Conservation (phyloP, 2,329 filamentous ascomycete species). For the Fusarium nanum region DNA sequence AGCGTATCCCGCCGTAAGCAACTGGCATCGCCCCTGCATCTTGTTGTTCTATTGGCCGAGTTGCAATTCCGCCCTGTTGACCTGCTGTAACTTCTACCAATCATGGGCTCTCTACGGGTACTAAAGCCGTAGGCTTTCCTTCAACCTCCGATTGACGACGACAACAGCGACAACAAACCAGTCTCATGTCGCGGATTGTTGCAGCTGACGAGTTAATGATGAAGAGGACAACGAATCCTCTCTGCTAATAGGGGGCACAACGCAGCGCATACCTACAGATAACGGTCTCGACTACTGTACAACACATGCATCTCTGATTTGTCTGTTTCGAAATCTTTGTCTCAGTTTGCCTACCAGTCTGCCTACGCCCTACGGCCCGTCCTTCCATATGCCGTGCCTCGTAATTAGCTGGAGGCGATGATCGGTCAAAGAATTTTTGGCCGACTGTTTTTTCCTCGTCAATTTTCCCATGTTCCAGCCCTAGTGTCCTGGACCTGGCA, state of each 20-base stretch:
- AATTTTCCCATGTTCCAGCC: conserved; percentile 25
- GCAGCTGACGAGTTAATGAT: conserved; percentile 40
- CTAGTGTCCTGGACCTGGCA: not conserved
- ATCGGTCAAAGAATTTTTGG: conserved; percentile 28
- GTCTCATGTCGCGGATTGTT: conserved; percentile 25
- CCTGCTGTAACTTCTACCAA: conserved; percentile 23
- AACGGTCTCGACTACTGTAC: not conserved
- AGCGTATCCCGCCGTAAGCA: conserved; percentile 36
- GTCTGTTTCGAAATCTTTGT: conserved; percentile 1
- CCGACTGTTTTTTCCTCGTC: conserved; percentile 14
- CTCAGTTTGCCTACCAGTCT: conserved; percentile 36
- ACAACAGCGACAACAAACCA: conserved; percentile 31
- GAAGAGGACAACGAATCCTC: conserved; percentile 30
- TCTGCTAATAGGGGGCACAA: not conserved
- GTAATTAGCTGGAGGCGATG: conserved; percentile 4
- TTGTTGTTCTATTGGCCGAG: conserved; percentile 33
- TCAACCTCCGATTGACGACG: conserved; percentile 27
- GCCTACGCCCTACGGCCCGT: conserved; percentile 28
- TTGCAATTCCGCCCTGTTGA: conserved; percentile 19
- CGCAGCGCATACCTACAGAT: conserved; percentile 7
- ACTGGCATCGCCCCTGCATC: conserved; percentile 25
- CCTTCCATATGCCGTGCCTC: conserved; percentile 17
- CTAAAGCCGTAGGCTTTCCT: conserved; percentile 33
- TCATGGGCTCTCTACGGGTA: conserved; percentile 25
- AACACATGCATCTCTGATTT: conserved; percentile 13